Base-by-base conservation (phyloP, 116 monocot species). In the Cymodocea nodosa region DNA sequence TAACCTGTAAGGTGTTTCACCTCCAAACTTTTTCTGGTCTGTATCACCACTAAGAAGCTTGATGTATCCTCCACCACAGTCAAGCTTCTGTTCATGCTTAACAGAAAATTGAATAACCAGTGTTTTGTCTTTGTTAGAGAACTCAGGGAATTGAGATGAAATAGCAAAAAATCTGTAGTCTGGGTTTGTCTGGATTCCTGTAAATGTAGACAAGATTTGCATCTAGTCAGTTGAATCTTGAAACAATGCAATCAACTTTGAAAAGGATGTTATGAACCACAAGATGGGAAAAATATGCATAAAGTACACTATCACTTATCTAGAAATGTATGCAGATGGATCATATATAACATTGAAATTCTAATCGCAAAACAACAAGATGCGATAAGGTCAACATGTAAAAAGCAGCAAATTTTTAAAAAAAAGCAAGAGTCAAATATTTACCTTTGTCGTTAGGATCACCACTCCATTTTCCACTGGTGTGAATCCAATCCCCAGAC, bases 41-140 rank as follows among this genome's bases (percentile, higher is more conserved):
- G 80, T 60, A 51, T 89, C 80, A 65, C 85, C 85, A 69, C 82
- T 80, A 5, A 89, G 77, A 25, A 89, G 63, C 69, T 89, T 89
- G 65, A 89, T 75, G 59, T 89, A 89, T 5, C 89, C 89, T 68
- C 89, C 89, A 49, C 89, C 89, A 63, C 89, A 89, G 64, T 89
- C 85, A 58, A 89, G 80, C 63, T 89, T 85, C 50, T 89, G 89
- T 59, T 89, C 89, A 60, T 89, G 89, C 72, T 89, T 89, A 34
- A 85, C 89, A 50, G 89, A 80, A 50, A 82, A 89, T 30, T 89
- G 89, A 44, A 89, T 54, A 51, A 89, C 89, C 22, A 89, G 54
- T 35, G 85, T 78, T 75, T 85, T 89, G 4, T 85, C 80, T 75
- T 84, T 85, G 80, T 80, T 89, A 34, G 71, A 82, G 49, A 89